These are phyloP conservation scores for Melampsora larici-populina DNA, from an alignment of 1,284 basidiomycete species.

Conservation along the genomic window DNA sequence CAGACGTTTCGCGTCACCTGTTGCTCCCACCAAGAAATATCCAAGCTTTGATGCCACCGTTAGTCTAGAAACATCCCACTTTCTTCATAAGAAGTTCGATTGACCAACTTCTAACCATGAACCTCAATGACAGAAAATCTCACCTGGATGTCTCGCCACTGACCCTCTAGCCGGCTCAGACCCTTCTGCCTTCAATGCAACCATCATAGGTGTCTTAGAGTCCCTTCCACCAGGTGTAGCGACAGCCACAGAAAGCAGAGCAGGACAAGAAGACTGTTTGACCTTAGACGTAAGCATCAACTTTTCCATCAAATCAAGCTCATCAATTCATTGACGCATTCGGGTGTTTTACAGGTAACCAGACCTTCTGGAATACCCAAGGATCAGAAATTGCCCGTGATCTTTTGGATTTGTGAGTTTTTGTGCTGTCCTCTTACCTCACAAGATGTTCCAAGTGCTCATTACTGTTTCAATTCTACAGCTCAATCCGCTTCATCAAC, in stretches of 20 bases:
- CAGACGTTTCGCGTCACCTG: not conserved
- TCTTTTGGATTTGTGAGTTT: not conserved
- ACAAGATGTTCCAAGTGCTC: not conserved
- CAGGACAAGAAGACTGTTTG: not conserved
- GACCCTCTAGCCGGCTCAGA: not conserved
- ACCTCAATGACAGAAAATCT: not conserved
- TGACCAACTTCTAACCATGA: too few species aligned
- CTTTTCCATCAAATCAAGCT: not conserved
- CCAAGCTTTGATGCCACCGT: not conserved
- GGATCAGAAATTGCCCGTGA: not conserved
- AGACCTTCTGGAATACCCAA: not conserved
- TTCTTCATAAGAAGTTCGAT: not conserved
- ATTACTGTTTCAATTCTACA: not conserved
- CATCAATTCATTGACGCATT: too few species aligned
- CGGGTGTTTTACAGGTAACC: not conserved
- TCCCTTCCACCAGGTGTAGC: not conserved
- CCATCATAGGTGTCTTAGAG: too few species aligned
- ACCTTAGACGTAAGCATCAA: not conserved
- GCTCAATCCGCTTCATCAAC: not conserved
- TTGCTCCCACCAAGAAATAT: not conserved
- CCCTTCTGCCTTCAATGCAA: not conserved
- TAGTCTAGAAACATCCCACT: not conserved
- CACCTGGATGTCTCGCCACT: not conserved
- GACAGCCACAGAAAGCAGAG: not conserved
- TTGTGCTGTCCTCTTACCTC: too few species aligned